Percentiles rank a stretch among this genome's conserved stretches.
phyloP scores from a whole-genome alignment of 768 basidiomycete genomes.

The Suillus sp. region DNA sequence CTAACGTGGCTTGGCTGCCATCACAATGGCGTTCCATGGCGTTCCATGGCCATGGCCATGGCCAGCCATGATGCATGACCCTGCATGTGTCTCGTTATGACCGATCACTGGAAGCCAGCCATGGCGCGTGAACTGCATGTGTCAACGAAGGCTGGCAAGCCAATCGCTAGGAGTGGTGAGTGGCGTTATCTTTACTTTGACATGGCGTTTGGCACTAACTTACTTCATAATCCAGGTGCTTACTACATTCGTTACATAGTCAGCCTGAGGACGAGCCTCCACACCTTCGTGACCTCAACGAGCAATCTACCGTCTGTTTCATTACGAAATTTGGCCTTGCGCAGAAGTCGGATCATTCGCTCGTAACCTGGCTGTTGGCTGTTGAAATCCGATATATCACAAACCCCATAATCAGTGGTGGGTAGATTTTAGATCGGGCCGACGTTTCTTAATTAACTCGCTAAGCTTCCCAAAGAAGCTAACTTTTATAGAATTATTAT shows the following conservation, averaged over 20 bases:
- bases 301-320: background rate
- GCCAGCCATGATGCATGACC: background rate
- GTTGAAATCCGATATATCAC: background rate
- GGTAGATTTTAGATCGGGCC: background rate
- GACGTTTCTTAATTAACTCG: too few relatives aligned
- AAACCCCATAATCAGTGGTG: background rate
- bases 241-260: background rate
- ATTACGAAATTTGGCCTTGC: slow-evolving; percentile 1
- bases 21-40: background rate
- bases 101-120: background rate
- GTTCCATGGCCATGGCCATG: background rate
- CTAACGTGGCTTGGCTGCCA: background rate
- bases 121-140: background rate
- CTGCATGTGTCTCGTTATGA: background rate
- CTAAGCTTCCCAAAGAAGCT: background rate
- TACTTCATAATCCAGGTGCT: background rate
- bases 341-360: background rate
- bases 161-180: background rate
- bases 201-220: background rate
- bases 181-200: background rate
- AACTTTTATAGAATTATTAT: background rate
- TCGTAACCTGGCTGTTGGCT: background rate
- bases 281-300: too few relatives aligned
- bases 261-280: background rate
- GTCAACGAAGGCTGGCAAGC: background rate